Evolutionary conservation across 345 rosid species (phyloP).

Genomic region (Gossypium arboreum): DNA sequence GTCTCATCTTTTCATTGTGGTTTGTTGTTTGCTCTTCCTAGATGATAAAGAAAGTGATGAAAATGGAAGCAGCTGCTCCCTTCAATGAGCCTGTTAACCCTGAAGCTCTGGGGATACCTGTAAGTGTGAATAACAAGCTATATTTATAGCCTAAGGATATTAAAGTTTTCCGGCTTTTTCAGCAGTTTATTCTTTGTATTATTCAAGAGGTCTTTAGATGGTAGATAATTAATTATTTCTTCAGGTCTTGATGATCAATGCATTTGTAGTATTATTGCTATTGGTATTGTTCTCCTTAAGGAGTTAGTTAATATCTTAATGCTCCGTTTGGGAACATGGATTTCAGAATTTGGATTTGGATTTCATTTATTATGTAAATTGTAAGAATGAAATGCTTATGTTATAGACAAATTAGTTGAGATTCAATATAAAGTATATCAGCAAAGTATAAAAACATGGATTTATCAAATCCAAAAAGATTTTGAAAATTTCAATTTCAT

Average conservation of each 20-base stretch:
- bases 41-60: conserved; percentile 95
- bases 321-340: no score
- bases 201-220: background rate
- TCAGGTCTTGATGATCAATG: background rate
- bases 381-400: no score
- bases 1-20: background rate
- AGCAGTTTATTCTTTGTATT: background rate
- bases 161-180: background rate
- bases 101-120: conserved; percentile 95
- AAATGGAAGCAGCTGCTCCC: conserved; percentile 98
- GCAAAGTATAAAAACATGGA: no score
- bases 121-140: conserved; percentile 34
- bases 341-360: no score
- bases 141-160: background rate
- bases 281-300: background rate
- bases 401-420: no score
- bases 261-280: background rate
- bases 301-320: background rate
- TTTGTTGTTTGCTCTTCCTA: conserved; percentile 17
- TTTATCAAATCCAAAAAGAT: no score
- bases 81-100: conserved; percentile 91
- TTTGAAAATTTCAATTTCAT: no score
- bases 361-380: no score
- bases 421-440: no score
- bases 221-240: background rate